These are phyloP conservation scores for Asterophora lycoperdoides DNA, from an alignment of 768 basidiomycete genomes.

Conservation along the genomic window DNA sequence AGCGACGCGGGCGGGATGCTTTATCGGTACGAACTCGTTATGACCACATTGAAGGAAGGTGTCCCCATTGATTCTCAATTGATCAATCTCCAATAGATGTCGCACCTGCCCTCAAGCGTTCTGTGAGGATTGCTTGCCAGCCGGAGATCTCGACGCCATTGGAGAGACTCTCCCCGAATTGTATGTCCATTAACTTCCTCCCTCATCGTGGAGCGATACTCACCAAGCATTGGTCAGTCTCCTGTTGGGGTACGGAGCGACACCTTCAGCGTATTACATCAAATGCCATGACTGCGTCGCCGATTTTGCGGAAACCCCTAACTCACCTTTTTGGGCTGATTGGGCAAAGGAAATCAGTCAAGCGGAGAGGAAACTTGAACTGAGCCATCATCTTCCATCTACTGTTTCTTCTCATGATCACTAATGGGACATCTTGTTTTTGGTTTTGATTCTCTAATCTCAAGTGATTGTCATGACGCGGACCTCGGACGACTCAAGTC, in stretches of 20 bases:
- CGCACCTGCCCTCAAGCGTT: constrained; percentile 56
- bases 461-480: too few relatives aligned
- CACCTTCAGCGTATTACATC: constrained; percentile 41
- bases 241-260: constrained; percentile 36
- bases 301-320: constrained; percentile 31
- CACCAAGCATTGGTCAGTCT: constrained; percentile 24
- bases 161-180: constrained; percentile 58
- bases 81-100: constrained; percentile 35
- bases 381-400: too few relatives aligned
- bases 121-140: constrained; percentile 58
- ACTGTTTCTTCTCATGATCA: neutral
- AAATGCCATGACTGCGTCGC: constrained; percentile 46
- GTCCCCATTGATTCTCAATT: neutral
- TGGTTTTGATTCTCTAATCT: too few relatives aligned
- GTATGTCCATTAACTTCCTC: constrained; percentile 28
- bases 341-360: constrained; percentile 40
- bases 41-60: neutral
- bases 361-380: constrained; percentile 25
- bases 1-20: constrained; percentile 52
- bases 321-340: constrained; percentile 27
- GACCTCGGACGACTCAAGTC: too few relatives aligned
- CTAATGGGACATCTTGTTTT: too few relatives aligned
- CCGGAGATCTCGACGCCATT: constrained; percentile 44
- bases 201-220: neutral
- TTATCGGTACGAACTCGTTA: constrained; percentile 42